phyloP scores from a whole-genome alignment of 1,284 basidiomycete genomes.

The Pseudozyma sp. region DNA sequence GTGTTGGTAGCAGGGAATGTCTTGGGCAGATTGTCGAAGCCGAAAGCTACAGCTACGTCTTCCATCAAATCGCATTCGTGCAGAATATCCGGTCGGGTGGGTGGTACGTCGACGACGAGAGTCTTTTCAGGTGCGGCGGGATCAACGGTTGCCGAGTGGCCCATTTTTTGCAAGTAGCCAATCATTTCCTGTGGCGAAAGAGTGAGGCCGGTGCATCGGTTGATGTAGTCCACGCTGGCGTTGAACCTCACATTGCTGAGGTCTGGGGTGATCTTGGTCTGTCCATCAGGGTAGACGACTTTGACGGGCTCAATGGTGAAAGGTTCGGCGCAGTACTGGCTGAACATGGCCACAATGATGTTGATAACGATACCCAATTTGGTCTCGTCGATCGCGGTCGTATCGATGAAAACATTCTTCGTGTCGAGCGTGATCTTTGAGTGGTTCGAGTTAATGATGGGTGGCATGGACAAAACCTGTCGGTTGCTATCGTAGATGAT shows the following conservation, averaged over 20 bases:
- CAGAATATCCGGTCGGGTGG: constrained; percentile 93
- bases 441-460: constrained; percentile 76
- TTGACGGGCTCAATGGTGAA: constrained; percentile 73
- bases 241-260: constrained; percentile 78
- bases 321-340: constrained; percentile 91
- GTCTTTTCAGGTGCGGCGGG: constrained; percentile 73
- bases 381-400: constrained; percentile 97
- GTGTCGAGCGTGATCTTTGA: constrained; percentile 97
- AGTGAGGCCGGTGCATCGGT: constrained; percentile 89
- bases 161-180: constrained; percentile 80
- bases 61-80: constrained; percentile 99
- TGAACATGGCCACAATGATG: constrained; percentile 95
- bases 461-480: constrained; percentile 93
- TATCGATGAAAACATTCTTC: constrained; percentile 93
- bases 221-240: constrained; percentile 91
- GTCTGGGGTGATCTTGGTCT: constrained; percentile 82
- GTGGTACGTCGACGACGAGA: constrained; percentile 82
- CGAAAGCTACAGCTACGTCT: constrained; percentile 96
- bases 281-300: constrained; percentile 72
- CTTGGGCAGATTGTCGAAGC: constrained; percentile 94
- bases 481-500: constrained; percentile 93
- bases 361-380: constrained; percentile 95
- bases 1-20: constrained; percentile 95
- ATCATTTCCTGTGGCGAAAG: constrained; percentile 77
- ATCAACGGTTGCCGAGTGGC: constrained; percentile 60